Percentiles rank a stretch among this genome's conserved stretches.
Conservation (phyloP, 768 basidiomycete species). For the Podaxis pistillaris region DNA sequence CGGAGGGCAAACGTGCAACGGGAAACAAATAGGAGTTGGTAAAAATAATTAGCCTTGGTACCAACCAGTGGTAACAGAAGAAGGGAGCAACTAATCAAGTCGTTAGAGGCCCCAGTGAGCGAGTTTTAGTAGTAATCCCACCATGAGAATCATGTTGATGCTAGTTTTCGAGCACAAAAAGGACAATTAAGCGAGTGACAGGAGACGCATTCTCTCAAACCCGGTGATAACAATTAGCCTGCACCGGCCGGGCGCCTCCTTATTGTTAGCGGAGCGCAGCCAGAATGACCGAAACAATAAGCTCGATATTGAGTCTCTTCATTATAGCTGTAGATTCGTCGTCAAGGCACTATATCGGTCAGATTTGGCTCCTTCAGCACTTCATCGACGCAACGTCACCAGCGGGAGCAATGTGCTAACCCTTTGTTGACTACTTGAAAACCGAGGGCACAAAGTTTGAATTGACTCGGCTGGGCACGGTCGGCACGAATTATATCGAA, state of each 20-base stretch:
- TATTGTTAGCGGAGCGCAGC: background rate
- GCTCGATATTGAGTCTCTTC: background rate
- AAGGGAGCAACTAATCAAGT: background rate
- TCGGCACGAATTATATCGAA: background rate
- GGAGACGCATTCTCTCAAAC: background rate
- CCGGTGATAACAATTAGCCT: background rate
- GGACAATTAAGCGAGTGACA: background rate
- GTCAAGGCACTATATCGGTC: background rate
- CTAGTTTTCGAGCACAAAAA: background rate
- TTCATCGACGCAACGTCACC: no score
- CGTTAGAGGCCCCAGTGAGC: background rate
- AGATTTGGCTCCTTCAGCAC: background rate
- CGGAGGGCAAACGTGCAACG: background rate
- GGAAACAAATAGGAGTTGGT: background rate
- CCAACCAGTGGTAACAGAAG: slow-evolving; percentile 10
- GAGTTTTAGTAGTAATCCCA: slow-evolving; percentile 8
- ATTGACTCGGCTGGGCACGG: background rate
- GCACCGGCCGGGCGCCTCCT: background rate
- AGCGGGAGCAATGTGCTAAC: background rate
- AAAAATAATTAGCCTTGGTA: background rate
- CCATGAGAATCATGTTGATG: background rate
- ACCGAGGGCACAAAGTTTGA: background rate
- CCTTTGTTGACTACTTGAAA: background rate
- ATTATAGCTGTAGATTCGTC: background rate
- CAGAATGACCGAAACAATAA: background rate